Evolutionary conservation across 1,284 basidiomycete species (phyloP), one percentile per base, ranked within the genome.

Genomic region (Neolentinus lepideus): DNA sequence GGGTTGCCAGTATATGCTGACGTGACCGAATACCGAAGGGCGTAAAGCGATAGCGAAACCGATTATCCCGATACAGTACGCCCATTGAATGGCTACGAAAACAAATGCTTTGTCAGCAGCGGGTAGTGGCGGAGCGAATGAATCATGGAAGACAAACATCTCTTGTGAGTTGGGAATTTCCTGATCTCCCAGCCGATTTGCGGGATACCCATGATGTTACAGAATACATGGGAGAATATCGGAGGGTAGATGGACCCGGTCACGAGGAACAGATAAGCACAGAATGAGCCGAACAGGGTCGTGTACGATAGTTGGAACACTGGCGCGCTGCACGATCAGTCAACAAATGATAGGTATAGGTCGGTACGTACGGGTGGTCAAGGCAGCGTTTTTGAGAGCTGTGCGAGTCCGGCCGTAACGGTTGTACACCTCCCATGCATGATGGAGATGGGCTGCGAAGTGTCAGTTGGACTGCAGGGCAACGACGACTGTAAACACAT

Each of bases 201-300:
- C 9, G 93, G 93, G n/a, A 95, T 63, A 1, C 95, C 95, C 92
- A 98, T 95, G 48, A 90, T 67, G 67, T 99, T 99, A 75, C 96
- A 98, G 65, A 94, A 94, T 2, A 90, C 73, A 69, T 99, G 96
- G 0, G 91, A 81, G 29, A 79, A 69, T 54, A 94, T 75, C 0
- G 92, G 77, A 0, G 83, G 78, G 24, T 79, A 64, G 52, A 84
- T 71, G 57, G 79, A 80, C 65, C 85, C 84, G 2, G 92, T 91
- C 50, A 90, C 81, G 1, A 98, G 74, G 71, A 92, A 94, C 26
- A 98, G 76, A 67, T 85, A 97, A 6, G 91, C 81, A 19, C 87
- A 88, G 69, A 90, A 91, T 74, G 90, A 92, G 3, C 96, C 96
- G 62, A 98, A 99, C 8, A 98, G 64, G 3, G 88, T 92, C 0